Evolutionary conservation across 2,329 filamentous ascomycete species (phyloP), one percentile per base, ranked within the genome.

Genomic region (Alternaria burnsii): DNA sequence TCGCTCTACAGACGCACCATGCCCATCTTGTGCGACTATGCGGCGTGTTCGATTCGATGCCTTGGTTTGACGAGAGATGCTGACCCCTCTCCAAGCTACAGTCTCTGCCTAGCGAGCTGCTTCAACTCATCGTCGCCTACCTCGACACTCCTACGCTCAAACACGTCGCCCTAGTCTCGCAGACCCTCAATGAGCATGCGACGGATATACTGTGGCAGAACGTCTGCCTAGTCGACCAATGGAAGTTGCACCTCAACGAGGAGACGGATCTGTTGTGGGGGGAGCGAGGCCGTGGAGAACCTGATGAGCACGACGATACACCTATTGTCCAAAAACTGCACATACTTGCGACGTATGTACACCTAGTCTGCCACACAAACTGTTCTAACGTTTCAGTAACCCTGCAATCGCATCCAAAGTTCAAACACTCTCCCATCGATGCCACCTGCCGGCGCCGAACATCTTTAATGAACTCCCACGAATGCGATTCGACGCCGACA

Each of bases 381-480:
- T 36, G 14, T 50, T 26, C 18, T 71, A 50, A 75, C 55, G 46
- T 26, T 8, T 34, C 57, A 80, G 75, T 6, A 81, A 81, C 36
- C 77, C 80, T 16, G 58, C 59, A 14, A 70, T 84, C 12, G 82
- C 81, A 2, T 69, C 76, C 10, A 78, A 79, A 55, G 82, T 84
- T 10, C 78, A 80, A 10, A 71, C 71, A 5, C 63, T 84, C 7
- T 81, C 77, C 11, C 81, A 83, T 66, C 79, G 80, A 24, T 84
- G 82, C 66, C 81, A 83, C 61, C 69, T 83, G 1, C 80, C 81
- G 1, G 75, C 78, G 2, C 82, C 82, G 0, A 77, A 77, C 30
- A 80, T 82, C 47, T 83, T 82, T 68, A 66, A 69, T 24, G 81
- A 82, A 54, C 71, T 83, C 2, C 81, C 80, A 7, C 65, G 68